Evolutionary conservation across 2,329 filamentous ascomycete genomes (phyloP).

Genomic region (Penicillium brevicompactum): DNA sequence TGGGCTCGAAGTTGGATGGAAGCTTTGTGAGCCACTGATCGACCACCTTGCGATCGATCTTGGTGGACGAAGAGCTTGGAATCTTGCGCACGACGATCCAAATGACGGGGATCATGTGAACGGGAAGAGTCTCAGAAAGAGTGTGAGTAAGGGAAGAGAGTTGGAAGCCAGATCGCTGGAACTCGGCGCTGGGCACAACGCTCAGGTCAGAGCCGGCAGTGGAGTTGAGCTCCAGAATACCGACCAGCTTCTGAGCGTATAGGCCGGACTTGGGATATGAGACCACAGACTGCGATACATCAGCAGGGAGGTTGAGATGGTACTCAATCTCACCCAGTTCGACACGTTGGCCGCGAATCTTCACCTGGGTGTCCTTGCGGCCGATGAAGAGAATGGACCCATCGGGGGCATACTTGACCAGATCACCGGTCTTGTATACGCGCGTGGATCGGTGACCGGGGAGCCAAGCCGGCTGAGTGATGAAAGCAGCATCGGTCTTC

Average conservation of each 20-base stretch:
- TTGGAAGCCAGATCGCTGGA: conserved; percentile 8
- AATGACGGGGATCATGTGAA: conserved; percentile 41
- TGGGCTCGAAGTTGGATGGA: conserved; percentile 14
- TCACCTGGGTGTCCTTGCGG: conserved; percentile 35
- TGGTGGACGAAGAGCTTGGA: conserved; percentile 23
- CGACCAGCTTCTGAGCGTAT: conserved; percentile 20
- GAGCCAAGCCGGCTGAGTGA: conserved; percentile 23
- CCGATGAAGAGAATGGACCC: conserved; percentile 31
- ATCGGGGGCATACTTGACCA: conserved; percentile 29
- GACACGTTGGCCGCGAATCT: conserved; percentile 33
- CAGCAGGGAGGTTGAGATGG: conserved; percentile 27
- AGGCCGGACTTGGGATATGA: conserved; percentile 30
- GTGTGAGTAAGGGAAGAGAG: conserved; percentile 1
- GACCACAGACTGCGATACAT: conserved; percentile 51
- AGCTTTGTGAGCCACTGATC: conserved; percentile 12
- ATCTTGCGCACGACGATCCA: conserved; percentile 42
- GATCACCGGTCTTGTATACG: conserved; percentile 37
- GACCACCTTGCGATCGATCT: conserved; percentile 29
- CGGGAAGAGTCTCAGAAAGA: conserved; percentile 36
- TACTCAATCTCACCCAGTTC: conserved; percentile 37
- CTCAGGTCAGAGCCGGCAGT: conserved; percentile 3
- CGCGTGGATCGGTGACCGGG: conserved; percentile 8
- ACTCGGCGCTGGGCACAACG: not conserved
- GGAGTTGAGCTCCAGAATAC: conserved; percentile 10
- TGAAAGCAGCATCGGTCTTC: conserved; percentile 29